Evolutionary conservation across 805 yeast species (phyloP), one percentile per base, ranked within the genome.

Genomic region (Metschnikowia matae): DNA sequence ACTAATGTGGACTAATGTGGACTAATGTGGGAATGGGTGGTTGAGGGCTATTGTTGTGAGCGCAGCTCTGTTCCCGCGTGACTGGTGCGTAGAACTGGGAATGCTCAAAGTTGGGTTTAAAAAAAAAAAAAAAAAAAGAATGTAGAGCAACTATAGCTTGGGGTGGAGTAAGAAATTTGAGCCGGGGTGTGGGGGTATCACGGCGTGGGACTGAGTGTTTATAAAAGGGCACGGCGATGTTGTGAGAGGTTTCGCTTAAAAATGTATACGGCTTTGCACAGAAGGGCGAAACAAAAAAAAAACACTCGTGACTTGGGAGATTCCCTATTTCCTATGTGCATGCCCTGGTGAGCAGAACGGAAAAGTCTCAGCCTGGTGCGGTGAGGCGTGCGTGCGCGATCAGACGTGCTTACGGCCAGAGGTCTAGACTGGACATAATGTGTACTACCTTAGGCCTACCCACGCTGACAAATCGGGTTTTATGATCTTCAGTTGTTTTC

Each of bases 231-330:
- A 20, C 11, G 18, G 21, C 20, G n/a, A 10, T 18, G 29, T 20
- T 20, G 7, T 31, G 36, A 20, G 38, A 33, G 38, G 45, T 40
- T 39, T 39, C 21, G 45, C 20, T 31, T 40, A 15, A 17, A 40
- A 40, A 39, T 40, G 46, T 26, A 18, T 10, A 20, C 33, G 35
- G 45, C 36, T 26, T 45, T 21, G 40, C 40, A 37, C 43, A 29
- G 40, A 20, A 18, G 33, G 46, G 23, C 26, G 34, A 45, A 33
- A 20, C 45, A 42, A 36, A 44, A 31, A 18, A 48, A 32, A 36
- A 29, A 48, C 23, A 10, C 43, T 7, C 46, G 46, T 43, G 46
- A 34, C 46, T 43, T 34, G n/a, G 15, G 5, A 15, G 21, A 41
- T 32, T 41, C 20, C 17, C 45, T 26, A 18, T 32, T 32, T 32